Evolutionary conservation across 352 stramenopile species (phyloP), one percentile per base, ranked within the genome.

Genomic region (Globisporangium splendens): DNA sequence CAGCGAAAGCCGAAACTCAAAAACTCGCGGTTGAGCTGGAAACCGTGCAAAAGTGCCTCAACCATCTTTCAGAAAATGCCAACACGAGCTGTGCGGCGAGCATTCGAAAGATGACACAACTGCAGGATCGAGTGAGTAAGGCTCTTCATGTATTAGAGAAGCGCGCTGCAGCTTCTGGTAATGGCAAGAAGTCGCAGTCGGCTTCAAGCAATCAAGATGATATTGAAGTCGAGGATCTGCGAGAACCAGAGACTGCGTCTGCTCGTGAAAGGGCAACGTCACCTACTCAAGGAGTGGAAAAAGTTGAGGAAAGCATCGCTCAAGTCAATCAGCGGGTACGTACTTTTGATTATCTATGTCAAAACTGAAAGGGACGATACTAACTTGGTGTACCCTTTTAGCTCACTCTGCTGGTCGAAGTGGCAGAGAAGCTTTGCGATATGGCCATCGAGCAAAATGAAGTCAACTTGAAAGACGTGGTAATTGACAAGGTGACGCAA

Each of bases 1-100:
- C 80, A n/a, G 83, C 83, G 0, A 93, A 93, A 44, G 77, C 83
- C 2, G 83, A 93, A 61, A 93, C 80, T 1, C 83, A 93, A 58
- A 89, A 89, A 53, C 72, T 93, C 10, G 80, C 80, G 1, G 67
- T 88, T 14, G 83, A 93, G 51, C 67, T 93, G 3, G 83, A 93
- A 50, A 79, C 62, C 22, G 66, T 86, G 15, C 83, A 93, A 55
- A 89, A 88, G 61, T 77, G 67, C 22, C 61, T 88, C 13, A 72
- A 61, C 13, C 75, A 86, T 43, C 66, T 87, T 38, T 73, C 63
- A 21, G 80, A 88, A 6, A 72, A 81, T 44, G 70, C 83, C 4
- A 74, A 73, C 31, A 73, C 75, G 0, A 80, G 75, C 14, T 89
- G 79, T 61, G 72, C 75, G 7, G 62, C 75, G 11, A 84, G 75